phyloP scores from a whole-genome alignment of 345 rosid genomes.

The Euphorbia lathyris region DNA sequence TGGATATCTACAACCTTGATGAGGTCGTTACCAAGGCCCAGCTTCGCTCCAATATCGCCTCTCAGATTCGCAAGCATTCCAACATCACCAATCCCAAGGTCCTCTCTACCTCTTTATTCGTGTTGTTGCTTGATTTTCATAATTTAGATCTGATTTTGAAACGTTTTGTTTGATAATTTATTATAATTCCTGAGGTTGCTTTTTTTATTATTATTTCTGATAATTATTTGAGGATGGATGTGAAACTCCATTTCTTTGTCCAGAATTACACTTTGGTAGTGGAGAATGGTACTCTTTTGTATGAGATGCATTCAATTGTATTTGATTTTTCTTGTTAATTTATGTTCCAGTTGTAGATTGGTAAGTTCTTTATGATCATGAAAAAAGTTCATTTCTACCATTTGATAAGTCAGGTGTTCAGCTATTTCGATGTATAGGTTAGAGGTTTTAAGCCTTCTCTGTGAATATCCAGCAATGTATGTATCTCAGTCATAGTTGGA shows the following conservation, averaged over 20 bases:
- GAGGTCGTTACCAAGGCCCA: constrained; percentile 72
- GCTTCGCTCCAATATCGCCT: constrained; percentile 77
- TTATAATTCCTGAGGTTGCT: not conserved
- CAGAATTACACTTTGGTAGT: not conserved
- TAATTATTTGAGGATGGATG: not conserved
- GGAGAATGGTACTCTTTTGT: not conserved
- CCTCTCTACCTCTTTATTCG: not conserved
- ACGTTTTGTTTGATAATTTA: not conserved
- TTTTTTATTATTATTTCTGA: too few relatives aligned
- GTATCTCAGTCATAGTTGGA: not conserved
- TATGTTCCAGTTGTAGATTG: not conserved
- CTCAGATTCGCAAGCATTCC: constrained; percentile 81
- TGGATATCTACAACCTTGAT: constrained; percentile 87
- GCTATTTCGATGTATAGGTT: not conserved
- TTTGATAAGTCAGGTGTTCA: not conserved
- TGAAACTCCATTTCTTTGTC: not conserved
- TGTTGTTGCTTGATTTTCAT: not conserved
- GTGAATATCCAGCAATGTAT: not conserved
- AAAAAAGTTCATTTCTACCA: not conserved
- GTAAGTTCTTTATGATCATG: not conserved
- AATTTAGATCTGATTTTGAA: not conserved
- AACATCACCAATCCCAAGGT: constrained; percentile 85
- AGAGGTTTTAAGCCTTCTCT: not conserved
- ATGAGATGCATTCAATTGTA: not conserved
- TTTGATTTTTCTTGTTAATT: not conserved